Evolutionary conservation across 2,329 filamentous ascomycete species (phyloP).

Genomic region (Thelonectria olida): DNA sequence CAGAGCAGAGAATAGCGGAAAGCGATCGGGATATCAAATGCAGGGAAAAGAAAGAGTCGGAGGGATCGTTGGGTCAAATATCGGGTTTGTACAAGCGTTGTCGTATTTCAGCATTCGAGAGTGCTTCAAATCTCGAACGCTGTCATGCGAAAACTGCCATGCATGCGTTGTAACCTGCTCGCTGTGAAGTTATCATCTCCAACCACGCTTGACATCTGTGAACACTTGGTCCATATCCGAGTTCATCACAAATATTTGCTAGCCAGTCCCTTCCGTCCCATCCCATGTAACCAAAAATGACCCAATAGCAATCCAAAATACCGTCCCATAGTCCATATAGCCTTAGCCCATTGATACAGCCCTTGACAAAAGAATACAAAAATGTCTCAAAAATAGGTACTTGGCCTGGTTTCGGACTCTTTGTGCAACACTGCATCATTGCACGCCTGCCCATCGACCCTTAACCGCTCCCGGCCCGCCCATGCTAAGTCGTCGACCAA

Average conservation of each 20-base stretch:
- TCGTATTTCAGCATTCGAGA: slow-evolving; percentile 22
- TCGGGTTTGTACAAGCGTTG: slow-evolving; percentile 18
- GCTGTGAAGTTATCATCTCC: slow-evolving; percentile 18
- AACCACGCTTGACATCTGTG: not conserved
- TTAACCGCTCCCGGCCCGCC: slow-evolving; percentile 52
- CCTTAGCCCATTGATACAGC: not conserved
- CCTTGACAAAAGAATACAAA: not conserved
- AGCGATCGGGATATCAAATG: not conserved
- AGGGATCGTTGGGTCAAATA: slow-evolving; percentile 7
- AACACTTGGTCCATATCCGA: not conserved
- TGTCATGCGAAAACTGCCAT: slow-evolving; percentile 24
- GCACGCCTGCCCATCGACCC: slow-evolving; percentile 57
- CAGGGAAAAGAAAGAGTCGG: not conserved
- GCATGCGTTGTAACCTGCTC: slow-evolving; percentile 13
- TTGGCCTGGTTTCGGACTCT: no score
- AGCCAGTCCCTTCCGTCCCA: not conserved
- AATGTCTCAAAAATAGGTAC: no score
- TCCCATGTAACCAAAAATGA: not conserved
- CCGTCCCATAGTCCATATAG: slow-evolving; percentile 1
- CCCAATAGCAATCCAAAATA: not conserved
- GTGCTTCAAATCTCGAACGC: slow-evolving; percentile 20
- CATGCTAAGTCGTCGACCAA: slow-evolving; percentile 81
- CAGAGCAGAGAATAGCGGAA: not conserved
- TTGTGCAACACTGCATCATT: no score
- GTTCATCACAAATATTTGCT: not conserved